Evolutionary conservation across 2,329 filamentous ascomycete species (phyloP), one percentile per base, ranked within the genome.

Genomic region (Celoporthe dispersa): DNA sequence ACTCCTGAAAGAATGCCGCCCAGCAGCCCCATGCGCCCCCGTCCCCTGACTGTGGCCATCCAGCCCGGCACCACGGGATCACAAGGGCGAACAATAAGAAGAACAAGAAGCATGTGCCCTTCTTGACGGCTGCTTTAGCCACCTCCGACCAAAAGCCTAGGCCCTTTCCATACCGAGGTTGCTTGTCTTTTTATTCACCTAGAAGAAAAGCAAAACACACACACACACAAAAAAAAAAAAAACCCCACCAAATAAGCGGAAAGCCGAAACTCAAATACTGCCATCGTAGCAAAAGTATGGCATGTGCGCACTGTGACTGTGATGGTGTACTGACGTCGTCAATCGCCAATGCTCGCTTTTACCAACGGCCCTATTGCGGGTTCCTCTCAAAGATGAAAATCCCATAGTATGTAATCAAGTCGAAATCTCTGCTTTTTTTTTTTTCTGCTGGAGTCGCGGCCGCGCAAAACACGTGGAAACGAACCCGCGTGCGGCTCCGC

Each of bases 351-450:
- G 62, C 41, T 64, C 62, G 62, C 41, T 51, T 51, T 64, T 44
- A 35, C 62, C 41, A 51, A 64, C 62, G 62, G 62, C 39, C 62
- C 62, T 64, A 48, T 64, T 64, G 62, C 41, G 62, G 62, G 62
- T 31, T 44, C 57, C 22, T 37, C 9, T 4, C 1, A 41, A 22
- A 35, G 8, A 11, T 2, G 22, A 8, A 44, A 44, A 5, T n/a
- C n/a, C n/a, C n/a, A n/a, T 14, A 25, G 19, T 3, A 41, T 8
- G 14, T 5, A 63, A 16, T n/a, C 39, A 16, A 8, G 6, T 19
- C 14, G 6, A 39, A 39, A 16, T 62, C 22, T 37, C 25, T 62
- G 31, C 28, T 35, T 3, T 35, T 60, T 37, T n/a, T 61, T 37
- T 61, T n/a, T 31, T 31, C 22, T 12, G n/a, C 51, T 28, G 11